Evolutionary conservation across 2,329 filamentous ascomycete genomes (phyloP), one percentile per base, ranked within the genome.

Genomic region (Acephala macrosclerotiorum): DNA sequence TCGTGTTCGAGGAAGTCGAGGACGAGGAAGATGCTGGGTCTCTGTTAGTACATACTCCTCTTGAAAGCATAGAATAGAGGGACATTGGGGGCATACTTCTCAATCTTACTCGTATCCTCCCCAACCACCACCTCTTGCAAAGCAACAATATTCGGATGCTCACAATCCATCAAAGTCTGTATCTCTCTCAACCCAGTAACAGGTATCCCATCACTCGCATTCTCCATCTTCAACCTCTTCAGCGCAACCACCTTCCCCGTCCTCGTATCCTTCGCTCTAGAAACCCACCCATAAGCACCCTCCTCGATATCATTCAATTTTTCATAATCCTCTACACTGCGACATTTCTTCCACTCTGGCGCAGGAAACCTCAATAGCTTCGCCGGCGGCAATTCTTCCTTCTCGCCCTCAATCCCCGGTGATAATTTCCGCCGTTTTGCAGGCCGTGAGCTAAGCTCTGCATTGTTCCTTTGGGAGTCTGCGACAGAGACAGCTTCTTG

Each of bases 1-100:
- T 99, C 96, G 83, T 99, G 96, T 82, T 98, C 95, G 74, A 97
- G 84, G 79, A 98, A 99, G 76, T 97, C 94, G 85, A 99, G 95
- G 69, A 98, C 96, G 64, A 99, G 88, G 78, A 93, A 96, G 71
- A 97, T 91, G 80, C 90, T 93, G 78, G 78, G 73, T 69, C 18
- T 11, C 26, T 33, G 59, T 65, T 58, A 66, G 58, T 42, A 40
- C 16, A 71, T 73, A 70, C 11, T 42, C 18, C 35, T 55, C 12
- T 42, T 35, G 51, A 26, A 55, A 18, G 29, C 25, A 51, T 9
- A 38, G 45, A 57, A 45, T 33, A 29, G 4, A 42, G 2, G 40
- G 26, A 53, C 33, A 18, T 20, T 26, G 60, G 47, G 38, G 12
- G 68, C 70, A 66, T 79, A 87, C 85, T 83, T 86, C 74, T 87